A percentile compares a stretch with the other conserved stretches of the same genome.
Conservation (phyloP, 1,139 yeast species). For the Lodderomyces oxycetoniae region DNA sequence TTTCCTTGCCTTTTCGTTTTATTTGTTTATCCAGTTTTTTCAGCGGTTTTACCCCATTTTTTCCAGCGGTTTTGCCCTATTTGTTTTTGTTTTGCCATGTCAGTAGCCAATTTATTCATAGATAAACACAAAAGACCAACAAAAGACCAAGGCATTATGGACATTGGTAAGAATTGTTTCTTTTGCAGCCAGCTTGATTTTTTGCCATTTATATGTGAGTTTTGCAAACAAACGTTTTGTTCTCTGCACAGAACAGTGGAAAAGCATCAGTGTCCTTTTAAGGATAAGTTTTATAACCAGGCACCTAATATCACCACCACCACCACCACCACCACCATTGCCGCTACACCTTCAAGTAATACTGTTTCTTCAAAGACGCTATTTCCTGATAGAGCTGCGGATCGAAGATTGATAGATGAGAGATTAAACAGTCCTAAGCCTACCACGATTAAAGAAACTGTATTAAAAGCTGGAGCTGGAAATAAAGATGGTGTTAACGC, state of each 20-base stretch:
- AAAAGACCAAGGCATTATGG: constrained; percentile 50
- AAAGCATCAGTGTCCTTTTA: constrained; percentile 41
- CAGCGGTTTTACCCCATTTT: no score
- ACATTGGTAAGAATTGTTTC: constrained; percentile 65
- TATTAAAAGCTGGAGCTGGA: constrained; percentile 26
- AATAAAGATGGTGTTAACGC: constrained; percentile 35
- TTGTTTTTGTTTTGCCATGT: no score
- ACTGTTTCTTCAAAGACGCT: constrained; percentile 37
- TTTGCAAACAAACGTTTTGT: constrained; percentile 55
- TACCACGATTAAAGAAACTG: constrained; percentile 21
- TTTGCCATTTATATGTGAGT: constrained; percentile 61
- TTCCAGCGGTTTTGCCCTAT: no score
- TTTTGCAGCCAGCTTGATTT: constrained; percentile 64
- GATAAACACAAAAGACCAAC: constrained; percentile 17
- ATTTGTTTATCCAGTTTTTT: no score
- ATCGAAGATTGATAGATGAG: constrained; percentile 27
- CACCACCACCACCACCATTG: constrained; percentile 7
- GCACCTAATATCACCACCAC: not conserved
- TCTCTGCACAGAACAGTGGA: constrained; percentile 50
- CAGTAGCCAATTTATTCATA: constrained; percentile 16
- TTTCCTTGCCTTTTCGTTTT: no score
- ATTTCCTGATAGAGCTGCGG: constrained; percentile 53
- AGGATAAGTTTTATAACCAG: constrained; percentile 14
- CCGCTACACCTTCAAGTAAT: constrained; percentile 9
- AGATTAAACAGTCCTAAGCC: constrained; percentile 21